Evolutionary conservation across 2,329 filamentous ascomycete genomes (phyloP).

Genomic region (Clonostachys byssicola): DNA sequence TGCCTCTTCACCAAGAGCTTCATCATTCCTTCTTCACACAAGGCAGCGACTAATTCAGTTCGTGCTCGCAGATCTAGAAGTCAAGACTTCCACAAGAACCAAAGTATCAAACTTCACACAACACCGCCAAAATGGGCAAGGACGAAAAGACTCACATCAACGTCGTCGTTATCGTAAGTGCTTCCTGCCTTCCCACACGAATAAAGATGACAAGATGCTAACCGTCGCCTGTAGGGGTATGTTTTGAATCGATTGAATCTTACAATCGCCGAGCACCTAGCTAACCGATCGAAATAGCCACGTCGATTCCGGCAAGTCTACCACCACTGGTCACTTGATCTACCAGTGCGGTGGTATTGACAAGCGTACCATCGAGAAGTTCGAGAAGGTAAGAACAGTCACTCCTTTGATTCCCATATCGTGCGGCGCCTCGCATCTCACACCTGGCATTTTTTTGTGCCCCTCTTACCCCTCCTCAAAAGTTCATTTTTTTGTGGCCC

Average conservation of each 20-base stretch:
- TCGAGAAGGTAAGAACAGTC: constrained; percentile 84
- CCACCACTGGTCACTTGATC: constrained; percentile 94
- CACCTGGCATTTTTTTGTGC: constrained; percentile 3
- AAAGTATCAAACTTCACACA: neutral
- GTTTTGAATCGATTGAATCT: constrained; percentile 4
- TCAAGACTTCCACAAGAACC: constrained; percentile 3
- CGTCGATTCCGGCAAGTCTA: constrained; percentile 99
- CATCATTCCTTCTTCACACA: constrained; percentile 5
- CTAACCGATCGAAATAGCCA: constrained; percentile 50
- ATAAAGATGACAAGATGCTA: constrained; percentile 3
- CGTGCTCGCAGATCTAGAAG: neutral
- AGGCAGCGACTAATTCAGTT: constrained; percentile 4
- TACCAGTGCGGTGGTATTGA: constrained; percentile 99
- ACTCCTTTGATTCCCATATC: constrained; percentile 3
- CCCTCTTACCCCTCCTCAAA: constrained; percentile 7
- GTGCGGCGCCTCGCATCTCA: constrained; percentile 1
- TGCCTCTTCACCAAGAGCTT: constrained; percentile 1
- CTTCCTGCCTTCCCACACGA: neutral
- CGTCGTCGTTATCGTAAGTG: constrained; percentile 85
- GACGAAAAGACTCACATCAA: constrained; percentile 94
- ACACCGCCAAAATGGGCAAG: constrained; percentile 54
- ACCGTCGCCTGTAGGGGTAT: constrained; percentile 17
- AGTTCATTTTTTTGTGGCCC: constrained; percentile 10
- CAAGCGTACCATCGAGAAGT: constrained; percentile 99
- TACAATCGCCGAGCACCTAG: constrained; percentile 13